phyloP scores from a whole-genome alignment of 2,329 filamentous ascomycete species.

The Aspergillus eucalypticola region DNA sequence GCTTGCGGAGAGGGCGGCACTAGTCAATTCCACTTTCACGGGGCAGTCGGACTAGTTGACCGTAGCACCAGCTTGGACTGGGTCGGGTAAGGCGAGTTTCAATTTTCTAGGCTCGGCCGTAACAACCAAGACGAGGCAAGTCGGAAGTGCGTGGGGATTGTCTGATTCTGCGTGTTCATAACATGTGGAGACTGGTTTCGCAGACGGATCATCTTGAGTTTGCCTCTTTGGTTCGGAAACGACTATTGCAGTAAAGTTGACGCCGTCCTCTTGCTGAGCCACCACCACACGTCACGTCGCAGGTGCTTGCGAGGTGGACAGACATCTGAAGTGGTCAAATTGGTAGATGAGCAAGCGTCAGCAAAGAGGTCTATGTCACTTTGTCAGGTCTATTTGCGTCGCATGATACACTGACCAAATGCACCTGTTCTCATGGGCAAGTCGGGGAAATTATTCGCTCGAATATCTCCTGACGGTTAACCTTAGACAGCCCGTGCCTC shows the following conservation, averaged over 20 bases:
- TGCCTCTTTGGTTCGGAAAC: background rate
- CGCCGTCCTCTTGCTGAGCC: background rate
- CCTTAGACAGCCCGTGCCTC: background rate
- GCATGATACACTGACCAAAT: background rate
- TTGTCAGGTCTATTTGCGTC: background rate
- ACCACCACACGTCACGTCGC: background rate
- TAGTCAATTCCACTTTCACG: background rate
- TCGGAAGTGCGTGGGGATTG: background rate
- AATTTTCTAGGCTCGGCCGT: background rate
- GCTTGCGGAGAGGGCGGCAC: background rate
- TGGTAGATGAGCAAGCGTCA: background rate
- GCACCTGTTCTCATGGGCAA: background rate
- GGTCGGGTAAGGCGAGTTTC: conserved; percentile 1
- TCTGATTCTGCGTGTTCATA: background rate
- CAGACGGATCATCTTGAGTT: background rate
- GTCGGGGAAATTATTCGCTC: background rate
- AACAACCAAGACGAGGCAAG: background rate
- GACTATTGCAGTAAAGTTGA: background rate
- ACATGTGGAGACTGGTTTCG: background rate
- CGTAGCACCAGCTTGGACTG: background rate
- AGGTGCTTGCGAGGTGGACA: background rate
- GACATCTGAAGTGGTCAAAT: background rate
- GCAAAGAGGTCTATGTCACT: background rate
- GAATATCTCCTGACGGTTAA: background rate
- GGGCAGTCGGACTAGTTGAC: background rate